These are phyloP conservation scores for Boletellus deceptivus DNA, from an alignment of 1,284 basidiomycete genomes.

Conservation along the genomic window DNA sequence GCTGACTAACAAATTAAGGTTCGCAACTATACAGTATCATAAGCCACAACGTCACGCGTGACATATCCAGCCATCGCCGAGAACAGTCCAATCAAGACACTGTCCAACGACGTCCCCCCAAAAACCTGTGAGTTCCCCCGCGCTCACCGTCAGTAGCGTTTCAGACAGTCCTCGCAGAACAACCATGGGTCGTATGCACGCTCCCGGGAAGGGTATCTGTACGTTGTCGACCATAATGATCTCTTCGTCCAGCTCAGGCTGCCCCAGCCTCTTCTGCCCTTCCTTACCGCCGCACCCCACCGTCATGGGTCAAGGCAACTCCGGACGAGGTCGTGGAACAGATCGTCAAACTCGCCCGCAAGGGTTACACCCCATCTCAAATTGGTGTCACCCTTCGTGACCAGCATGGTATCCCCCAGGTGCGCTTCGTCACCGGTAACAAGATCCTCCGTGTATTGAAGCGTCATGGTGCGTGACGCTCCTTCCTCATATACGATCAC, in stretches of 20 bases:
- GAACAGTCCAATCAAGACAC: slow-evolving; percentile 7
- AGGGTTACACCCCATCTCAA: slow-evolving; percentile 97
- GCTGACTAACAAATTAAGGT: slow-evolving; percentile 40
- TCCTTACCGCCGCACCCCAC: slow-evolving; percentile 94
- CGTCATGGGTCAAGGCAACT: slow-evolving; percentile 96
- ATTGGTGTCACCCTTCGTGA: slow-evolving; percentile 98
- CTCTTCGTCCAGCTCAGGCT: background rate
- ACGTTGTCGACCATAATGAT: slow-evolving; percentile 35
- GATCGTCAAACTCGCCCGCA: slow-evolving; percentile 96
- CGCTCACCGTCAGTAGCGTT: slow-evolving; percentile 2
- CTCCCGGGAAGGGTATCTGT: slow-evolving; percentile 98
- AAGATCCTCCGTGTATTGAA: slow-evolving; percentile 99
- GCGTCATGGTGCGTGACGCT: slow-evolving; percentile 71
- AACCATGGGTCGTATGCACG: slow-evolving; percentile 93
- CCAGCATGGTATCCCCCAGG: slow-evolving; percentile 96
- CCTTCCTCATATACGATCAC: slow-evolving; percentile 2
- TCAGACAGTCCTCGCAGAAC: slow-evolving; percentile 28
- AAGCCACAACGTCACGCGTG: slow-evolving; percentile 35
- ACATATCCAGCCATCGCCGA: slow-evolving; percentile 18
- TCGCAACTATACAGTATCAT: slow-evolving; percentile 43
- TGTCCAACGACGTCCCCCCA: slow-evolving; percentile 18
- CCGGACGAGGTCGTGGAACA: slow-evolving; percentile 95
- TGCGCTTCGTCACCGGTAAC: slow-evolving; percentile 98
- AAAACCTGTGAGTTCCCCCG: slow-evolving; percentile 36
- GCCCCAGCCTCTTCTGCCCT: slow-evolving; percentile 89